Percentiles rank a stretch among this genome's conserved stretches.
These are phyloP conservation scores for Nakazawaea populi DNA, from an alignment of 805 yeast genomes.

Conservation along the genomic window DNA sequence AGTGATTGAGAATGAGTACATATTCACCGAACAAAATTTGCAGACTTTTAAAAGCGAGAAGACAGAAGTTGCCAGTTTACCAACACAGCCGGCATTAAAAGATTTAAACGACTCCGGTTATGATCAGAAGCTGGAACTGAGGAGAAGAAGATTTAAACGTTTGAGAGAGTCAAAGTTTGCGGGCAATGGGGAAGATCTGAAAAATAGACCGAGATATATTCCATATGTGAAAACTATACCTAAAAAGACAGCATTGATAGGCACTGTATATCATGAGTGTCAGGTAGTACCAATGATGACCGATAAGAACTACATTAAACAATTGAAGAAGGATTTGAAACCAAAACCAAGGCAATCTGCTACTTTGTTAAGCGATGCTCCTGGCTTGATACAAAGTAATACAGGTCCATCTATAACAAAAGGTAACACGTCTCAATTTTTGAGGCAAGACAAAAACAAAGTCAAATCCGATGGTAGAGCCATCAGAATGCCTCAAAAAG, in stretches of 20 bases:
- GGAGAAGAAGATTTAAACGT: constrained; percentile 6
- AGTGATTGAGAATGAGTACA: constrained; percentile 77
- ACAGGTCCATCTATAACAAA: constrained; percentile 79
- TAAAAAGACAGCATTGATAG: constrained; percentile 76
- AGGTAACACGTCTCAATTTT: constrained; percentile 62
- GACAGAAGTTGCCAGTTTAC: constrained; percentile 46
- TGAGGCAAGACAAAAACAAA: constrained; percentile 46
- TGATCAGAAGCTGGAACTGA: constrained; percentile 13
- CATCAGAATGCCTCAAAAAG: constrained; percentile 89
- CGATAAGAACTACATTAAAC: constrained; percentile 54
- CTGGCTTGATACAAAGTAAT: constrained; percentile 83
- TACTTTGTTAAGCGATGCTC: constrained; percentile 69
- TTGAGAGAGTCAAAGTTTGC: constrained; percentile 5
- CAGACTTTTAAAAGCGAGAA: constrained; percentile 46
- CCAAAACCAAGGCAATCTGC: constrained; percentile 57
- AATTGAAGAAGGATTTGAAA: constrained; percentile 48
- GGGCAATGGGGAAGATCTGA: constrained; percentile 4
- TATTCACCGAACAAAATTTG: constrained; percentile 82
- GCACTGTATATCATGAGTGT: constrained; percentile 91
- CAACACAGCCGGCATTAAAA: constrained; percentile 43
- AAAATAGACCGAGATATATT: constrained; percentile 35
- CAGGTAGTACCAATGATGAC: constrained; percentile 73
- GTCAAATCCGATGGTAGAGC: constrained; percentile 70
- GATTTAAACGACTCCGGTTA: constrained; percentile 28
- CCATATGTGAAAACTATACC: constrained; percentile 88